These are phyloP conservation scores for Datura wrightii DNA, from an alignment of 257 asterid species.

Conservation along the genomic window DNA sequence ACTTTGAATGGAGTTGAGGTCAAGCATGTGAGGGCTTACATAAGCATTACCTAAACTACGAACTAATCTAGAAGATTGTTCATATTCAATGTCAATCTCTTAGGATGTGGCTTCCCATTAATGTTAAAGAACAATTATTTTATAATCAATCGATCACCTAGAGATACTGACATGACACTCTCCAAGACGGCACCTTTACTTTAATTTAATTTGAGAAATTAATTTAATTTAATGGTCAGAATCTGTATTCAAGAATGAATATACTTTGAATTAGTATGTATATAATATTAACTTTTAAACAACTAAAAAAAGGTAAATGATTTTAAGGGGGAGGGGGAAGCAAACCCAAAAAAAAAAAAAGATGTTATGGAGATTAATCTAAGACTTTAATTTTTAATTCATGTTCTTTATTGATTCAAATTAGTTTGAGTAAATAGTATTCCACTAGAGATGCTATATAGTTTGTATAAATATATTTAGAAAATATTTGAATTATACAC, in stretches of 20 bases:
- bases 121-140: neutral
- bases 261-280: neutral
- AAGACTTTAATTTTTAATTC: too few species aligned
- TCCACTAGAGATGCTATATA: neutral
- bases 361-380: neutral
- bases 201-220: neutral
- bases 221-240: neutral
- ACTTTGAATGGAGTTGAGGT: neutral
- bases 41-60: conserved; percentile 30
- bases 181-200: conserved; percentile 21
- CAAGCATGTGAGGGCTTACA: conserved; percentile 22
- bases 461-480: neutral
- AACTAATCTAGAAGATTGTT: neutral
- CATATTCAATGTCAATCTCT: neutral
- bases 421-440: conserved; percentile 2
- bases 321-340: too few species aligned
- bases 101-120: conserved; percentile 26
- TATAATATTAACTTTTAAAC: neutral
- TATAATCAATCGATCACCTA: conserved; percentile 13
- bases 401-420: neutral
- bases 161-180: neutral
- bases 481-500: neutral
- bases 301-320: neutral
- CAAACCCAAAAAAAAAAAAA: too few species aligned
- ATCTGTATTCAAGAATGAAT: neutral